Conservation (phyloP, 495 filamentous ascomycete genomes). For the Glonium stellatum region DNA sequence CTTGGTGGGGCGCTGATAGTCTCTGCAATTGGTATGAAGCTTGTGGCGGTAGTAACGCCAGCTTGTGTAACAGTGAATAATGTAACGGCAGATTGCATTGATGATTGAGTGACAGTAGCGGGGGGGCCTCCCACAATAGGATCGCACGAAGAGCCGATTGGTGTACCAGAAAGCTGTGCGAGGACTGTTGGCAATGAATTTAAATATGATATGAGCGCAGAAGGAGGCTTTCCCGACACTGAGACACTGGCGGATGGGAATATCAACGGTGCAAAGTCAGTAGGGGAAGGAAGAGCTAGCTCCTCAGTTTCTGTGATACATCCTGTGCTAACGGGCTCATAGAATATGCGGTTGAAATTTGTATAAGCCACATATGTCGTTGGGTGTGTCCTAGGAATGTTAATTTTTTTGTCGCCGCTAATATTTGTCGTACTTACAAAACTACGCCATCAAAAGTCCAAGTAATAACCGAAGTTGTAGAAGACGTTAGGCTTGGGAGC, state of each 20-base stretch:
- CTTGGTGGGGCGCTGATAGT: too few relatives aligned
- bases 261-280: slow-evolving; percentile 15
- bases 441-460: slow-evolving; percentile 15
- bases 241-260: slow-evolving; percentile 7
- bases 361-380: slow-evolving; percentile 21
- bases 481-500: neutral
- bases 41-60: neutral
- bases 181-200: slow-evolving; percentile 19
- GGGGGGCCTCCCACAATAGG: slow-evolving; percentile 11
- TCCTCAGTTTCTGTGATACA: slow-evolving; percentile 8
- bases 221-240: slow-evolving; percentile 4
- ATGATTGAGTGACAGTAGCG: neutral
- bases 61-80: neutral
- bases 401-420: neutral
- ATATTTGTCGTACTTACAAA: slow-evolving; percentile 5
- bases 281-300: slow-evolving; percentile 17
- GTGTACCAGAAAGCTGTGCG: slow-evolving; percentile 15
- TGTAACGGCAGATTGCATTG: too few relatives aligned
- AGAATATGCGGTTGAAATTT: slow-evolving; percentile 14
- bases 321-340: slow-evolving; percentile 5
- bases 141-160: slow-evolving; percentile 18
- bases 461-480: slow-evolving; percentile 9
- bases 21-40: neutral
- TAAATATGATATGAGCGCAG: slow-evolving; percentile 16
- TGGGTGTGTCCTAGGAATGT: slow-evolving; percentile 15